These are phyloP conservation scores for Yamadazyma insecticola DNA, from an alignment of 805 yeast species.

Conservation along the genomic window DNA sequence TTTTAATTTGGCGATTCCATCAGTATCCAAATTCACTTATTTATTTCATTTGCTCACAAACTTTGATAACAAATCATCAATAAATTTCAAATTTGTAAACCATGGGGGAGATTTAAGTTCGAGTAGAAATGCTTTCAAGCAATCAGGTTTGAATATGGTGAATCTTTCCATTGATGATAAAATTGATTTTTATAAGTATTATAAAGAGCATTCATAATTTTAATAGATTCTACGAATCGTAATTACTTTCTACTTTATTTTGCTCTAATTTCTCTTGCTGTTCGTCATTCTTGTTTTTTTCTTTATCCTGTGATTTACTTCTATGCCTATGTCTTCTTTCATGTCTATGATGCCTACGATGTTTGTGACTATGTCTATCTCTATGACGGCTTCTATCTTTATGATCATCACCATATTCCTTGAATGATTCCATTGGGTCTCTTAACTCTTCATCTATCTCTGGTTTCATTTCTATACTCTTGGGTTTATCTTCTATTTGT, in stretches of 20 bases:
- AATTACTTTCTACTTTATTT: too few relatives aligned
- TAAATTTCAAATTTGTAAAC: conserved; percentile 25
- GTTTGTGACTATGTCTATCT: conserved; percentile 2
- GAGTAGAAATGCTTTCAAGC: conserved; percentile 24
- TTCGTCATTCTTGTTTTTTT: neutral
- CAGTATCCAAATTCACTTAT: conserved; percentile 1
- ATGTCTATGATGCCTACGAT: neutral
- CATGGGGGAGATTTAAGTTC: conserved; percentile 13
- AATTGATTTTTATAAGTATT: conserved; percentile 22
- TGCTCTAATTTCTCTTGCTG: neutral
- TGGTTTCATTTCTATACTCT: conserved; percentile 1
- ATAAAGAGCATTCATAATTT: conserved; percentile 14
- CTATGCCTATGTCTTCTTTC: conserved; percentile 1
- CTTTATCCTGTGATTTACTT: neutral
- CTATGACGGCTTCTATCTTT: conserved; percentile 11
- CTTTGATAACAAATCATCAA: conserved; percentile 12
- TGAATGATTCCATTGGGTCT: conserved; percentile 38
- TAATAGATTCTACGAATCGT: too few relatives aligned
- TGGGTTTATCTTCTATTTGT: neutral
- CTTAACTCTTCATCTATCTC: conserved; percentile 23
- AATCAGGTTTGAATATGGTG: conserved; percentile 28
- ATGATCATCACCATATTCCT: conserved; percentile 13
- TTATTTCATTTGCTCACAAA: neutral
- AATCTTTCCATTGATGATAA: conserved; percentile 28
- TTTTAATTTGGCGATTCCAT: conserved; percentile 34